Evolutionary conservation across 202 grass and related monocot species (phyloP).

Genomic region (Schoenoplectus tabernaemontani): DNA sequence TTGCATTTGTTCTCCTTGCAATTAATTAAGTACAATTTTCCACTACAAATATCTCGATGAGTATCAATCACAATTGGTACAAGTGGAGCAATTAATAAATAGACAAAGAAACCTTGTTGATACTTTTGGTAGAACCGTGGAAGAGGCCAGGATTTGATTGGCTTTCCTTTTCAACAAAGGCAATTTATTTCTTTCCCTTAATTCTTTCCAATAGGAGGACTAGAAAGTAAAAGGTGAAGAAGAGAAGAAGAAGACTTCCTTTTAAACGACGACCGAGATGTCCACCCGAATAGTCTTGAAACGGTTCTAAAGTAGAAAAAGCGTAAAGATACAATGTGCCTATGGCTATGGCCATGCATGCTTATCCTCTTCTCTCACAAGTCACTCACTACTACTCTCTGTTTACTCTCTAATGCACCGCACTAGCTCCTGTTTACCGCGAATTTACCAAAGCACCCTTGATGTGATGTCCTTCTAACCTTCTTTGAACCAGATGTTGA

Average conservation of each 20-base stretch:
- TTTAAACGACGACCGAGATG: not conserved
- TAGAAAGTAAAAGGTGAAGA: not conserved
- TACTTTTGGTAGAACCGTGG: not conserved
- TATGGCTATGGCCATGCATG: not conserved
- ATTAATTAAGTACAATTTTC: not conserved
- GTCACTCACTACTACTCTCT: too few species aligned
- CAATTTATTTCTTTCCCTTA: not conserved
- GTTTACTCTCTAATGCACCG: not conserved
- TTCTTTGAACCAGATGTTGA: too few species aligned
- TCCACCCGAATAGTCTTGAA: not conserved
- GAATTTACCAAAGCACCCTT: not conserved
- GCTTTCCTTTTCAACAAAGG: slow-evolving; percentile 20
- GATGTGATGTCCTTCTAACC: not conserved
- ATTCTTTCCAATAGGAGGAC: not conserved
- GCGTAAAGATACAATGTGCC: not conserved
- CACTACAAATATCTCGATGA: not conserved
- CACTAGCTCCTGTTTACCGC: not conserved
- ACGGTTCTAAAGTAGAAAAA: slow-evolving; percentile 6
- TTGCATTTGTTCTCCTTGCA: not conserved
- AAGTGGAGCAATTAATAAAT: not conserved
- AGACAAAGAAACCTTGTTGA: not conserved
- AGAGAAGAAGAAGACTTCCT: not conserved
- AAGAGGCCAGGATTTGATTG: slow-evolving; percentile 2
- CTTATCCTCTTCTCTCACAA: not conserved
- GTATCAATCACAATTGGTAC: not conserved